A percentile compares a stretch with the other conserved stretches of the same genome.
Conservation (phyloP, 1,139 yeast genomes). For the Spathaspora sp. region DNA sequence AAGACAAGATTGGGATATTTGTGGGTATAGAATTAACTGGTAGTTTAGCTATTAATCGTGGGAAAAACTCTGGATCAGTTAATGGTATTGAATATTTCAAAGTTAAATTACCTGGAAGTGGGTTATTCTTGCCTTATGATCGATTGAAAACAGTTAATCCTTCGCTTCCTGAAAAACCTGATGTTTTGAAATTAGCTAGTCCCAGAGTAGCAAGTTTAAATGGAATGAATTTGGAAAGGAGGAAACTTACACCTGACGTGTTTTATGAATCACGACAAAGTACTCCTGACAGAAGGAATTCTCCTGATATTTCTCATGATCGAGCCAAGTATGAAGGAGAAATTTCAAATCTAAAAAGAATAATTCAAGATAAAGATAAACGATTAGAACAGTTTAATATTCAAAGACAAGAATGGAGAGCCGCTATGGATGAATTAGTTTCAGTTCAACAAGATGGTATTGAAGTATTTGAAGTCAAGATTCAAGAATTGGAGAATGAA, state of each 20-base stretch:
- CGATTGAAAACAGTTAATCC: conserved; percentile 50
- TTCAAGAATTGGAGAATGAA: conserved; percentile 13
- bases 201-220: not conserved
- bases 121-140: conserved; percentile 71
- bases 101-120: conserved; percentile 63
- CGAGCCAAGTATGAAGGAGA: conserved; percentile 14
- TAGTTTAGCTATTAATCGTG: conserved; percentile 49
- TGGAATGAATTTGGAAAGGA: not conserved
- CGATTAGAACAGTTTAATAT: conserved; percentile 47
- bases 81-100: conserved; percentile 44
- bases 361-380: conserved; percentile 38
- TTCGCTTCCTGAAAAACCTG: conserved; percentile 16
- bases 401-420: conserved; percentile 59
- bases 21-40: conserved; percentile 86
- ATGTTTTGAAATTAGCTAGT: not conserved
- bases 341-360: conserved; percentile 21
- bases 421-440: conserved; percentile 54
- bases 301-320: conserved; percentile 8
- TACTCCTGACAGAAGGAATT: conserved; percentile 1
- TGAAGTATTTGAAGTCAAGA: conserved; percentile 19
- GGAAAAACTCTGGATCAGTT: conserved; percentile 47
- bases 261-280: not conserved
- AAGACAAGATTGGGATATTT: conserved; percentile 72
- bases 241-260: not conserved
- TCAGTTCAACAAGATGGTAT: conserved; percentile 40